Evolutionary conservation across 176 grass and related monocot species (phyloP).

Genomic region (Cymbopogon citratus): DNA sequence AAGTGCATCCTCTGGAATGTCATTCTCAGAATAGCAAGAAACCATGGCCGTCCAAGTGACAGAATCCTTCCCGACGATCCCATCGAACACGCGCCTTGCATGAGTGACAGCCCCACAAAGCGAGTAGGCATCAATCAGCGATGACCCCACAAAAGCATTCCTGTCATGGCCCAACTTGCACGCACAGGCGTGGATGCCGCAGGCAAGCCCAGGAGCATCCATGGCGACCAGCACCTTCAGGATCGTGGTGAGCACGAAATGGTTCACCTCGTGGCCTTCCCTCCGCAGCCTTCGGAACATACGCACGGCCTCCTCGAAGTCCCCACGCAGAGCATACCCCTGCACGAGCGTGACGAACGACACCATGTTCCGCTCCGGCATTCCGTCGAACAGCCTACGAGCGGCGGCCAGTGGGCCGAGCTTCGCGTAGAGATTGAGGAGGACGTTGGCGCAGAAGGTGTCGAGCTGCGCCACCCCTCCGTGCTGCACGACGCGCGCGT

Average conservation of each 20-base stretch:
- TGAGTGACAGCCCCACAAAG: slow-evolving; percentile 15
- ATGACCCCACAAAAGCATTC: slow-evolving; percentile 33
- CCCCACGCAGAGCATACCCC: not conserved
- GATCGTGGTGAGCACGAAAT: slow-evolving; percentile 33
- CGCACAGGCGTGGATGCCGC: slow-evolving; percentile 12
- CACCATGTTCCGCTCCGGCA: slow-evolving; percentile 33
- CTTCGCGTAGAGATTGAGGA: slow-evolving; percentile 41
- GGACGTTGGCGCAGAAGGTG: slow-evolving; percentile 35
- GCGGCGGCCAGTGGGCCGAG: not conserved
- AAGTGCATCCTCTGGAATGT: slow-evolving; percentile 3
- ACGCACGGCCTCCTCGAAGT: not conserved
- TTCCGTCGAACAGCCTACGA: slow-evolving; percentile 34
- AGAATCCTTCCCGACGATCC: slow-evolving; percentile 22
- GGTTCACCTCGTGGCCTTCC: slow-evolving; percentile 47
- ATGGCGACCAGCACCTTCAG: slow-evolving; percentile 35
- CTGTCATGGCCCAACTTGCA: slow-evolving; percentile 31
- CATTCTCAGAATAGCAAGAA: slow-evolving; percentile 44
- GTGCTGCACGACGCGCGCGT: slow-evolving; percentile 17
- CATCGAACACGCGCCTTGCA: slow-evolving; percentile 19
- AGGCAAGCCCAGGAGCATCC: slow-evolving; percentile 8
- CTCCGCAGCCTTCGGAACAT: slow-evolving; percentile 18
- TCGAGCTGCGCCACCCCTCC: slow-evolving; percentile 26
- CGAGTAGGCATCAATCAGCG: slow-evolving; percentile 34
- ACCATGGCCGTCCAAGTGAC: slow-evolving; percentile 37
- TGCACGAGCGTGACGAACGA: slow-evolving; percentile 37